Conservation (phyloP, 1,284 basidiomycete species). For the Papiliotrema laurentii region DNA sequence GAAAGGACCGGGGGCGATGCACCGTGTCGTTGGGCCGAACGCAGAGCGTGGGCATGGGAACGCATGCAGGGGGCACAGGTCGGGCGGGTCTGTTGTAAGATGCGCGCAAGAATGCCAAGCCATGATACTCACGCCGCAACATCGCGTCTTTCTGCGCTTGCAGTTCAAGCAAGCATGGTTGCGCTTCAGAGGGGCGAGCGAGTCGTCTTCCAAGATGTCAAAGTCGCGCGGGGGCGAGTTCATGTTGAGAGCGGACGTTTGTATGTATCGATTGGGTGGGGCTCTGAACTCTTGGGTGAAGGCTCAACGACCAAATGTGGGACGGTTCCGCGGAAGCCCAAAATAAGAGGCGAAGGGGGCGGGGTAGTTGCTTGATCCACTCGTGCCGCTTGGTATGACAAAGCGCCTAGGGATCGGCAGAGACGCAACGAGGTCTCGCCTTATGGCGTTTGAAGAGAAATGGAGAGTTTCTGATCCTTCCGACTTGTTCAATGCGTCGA, state of each 20-base stretch:
- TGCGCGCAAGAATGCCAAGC: neutral
- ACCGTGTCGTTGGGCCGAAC: conserved; percentile 36
- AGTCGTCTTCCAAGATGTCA: conserved; percentile 37
- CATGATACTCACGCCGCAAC: conserved; percentile 30
- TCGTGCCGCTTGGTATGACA: too few relatives aligned
- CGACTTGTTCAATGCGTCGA: too few relatives aligned
- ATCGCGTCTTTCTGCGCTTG: conserved; percentile 45
- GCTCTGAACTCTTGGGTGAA: too few relatives aligned
- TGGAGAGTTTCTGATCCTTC: too few relatives aligned
- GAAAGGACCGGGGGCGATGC: conserved; percentile 19
- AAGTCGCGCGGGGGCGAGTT: conserved; percentile 16
- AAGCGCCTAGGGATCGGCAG: too few relatives aligned
- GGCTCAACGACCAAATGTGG: too few relatives aligned
- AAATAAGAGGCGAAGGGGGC: too few relatives aligned
- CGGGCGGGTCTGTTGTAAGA: conserved; percentile 21
- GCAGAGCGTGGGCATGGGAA: conserved; percentile 41
- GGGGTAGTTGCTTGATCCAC: too few relatives aligned
- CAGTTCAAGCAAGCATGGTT: conserved; percentile 45
- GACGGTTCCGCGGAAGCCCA: too few relatives aligned
- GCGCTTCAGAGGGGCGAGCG: conserved; percentile 40
- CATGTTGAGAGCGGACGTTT: neutral
- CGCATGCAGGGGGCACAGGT: conserved; percentile 41
- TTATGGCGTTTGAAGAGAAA: too few relatives aligned
- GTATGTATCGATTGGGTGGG: too few relatives aligned
- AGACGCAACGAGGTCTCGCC: too few relatives aligned